A percentile compares a stretch with the other conserved stretches of the same genome.
Evolutionary conservation across 129 eudicot genomes (phyloP).

Genomic region (Flaveria robusta): DNA sequence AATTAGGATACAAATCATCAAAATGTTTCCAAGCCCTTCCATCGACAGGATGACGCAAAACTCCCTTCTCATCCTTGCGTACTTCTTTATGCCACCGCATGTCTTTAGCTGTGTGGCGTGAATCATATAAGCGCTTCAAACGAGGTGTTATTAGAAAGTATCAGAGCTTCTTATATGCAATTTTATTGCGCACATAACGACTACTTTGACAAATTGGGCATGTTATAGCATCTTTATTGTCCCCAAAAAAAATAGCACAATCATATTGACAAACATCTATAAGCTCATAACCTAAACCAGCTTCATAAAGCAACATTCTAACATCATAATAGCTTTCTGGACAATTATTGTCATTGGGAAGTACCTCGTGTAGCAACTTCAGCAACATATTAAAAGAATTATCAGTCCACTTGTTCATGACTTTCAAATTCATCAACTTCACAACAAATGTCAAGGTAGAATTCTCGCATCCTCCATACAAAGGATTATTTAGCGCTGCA

Average conservation of each 20-base stretch:
- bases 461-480: conserved; percentile 17
- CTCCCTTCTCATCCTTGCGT: conserved; percentile 7
- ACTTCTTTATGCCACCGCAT: conserved; percentile 25
- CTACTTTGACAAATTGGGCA: conserved; percentile 1
- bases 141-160: conserved; percentile 17
- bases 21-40: conserved; percentile 26
- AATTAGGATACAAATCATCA: conserved; percentile 1
- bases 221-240: conserved; percentile 2
- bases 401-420: conserved; percentile 8
- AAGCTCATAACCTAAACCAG: conserved; percentile 19
- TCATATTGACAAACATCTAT: conserved; percentile 17
- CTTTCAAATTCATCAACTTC: conserved; percentile 8
- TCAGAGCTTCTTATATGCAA: not conserved
- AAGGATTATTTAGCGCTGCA: not conserved
- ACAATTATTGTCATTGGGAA: conserved; percentile 1
- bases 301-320: conserved; percentile 13
- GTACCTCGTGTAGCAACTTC: not conserved
- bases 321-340: conserved; percentile 1
- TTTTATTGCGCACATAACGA: conserved; percentile 16
- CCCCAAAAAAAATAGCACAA: conserved; percentile 5
- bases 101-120: conserved; percentile 19
- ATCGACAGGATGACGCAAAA: conserved; percentile 1
- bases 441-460: conserved; percentile 4
- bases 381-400: not conserved
- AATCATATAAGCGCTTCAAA: conserved; percentile 9